Percentiles rank a stretch among this genome's conserved stretches.
Conservation (phyloP, 208 protist species). For the Acanthamoeba pearcei region DNA sequence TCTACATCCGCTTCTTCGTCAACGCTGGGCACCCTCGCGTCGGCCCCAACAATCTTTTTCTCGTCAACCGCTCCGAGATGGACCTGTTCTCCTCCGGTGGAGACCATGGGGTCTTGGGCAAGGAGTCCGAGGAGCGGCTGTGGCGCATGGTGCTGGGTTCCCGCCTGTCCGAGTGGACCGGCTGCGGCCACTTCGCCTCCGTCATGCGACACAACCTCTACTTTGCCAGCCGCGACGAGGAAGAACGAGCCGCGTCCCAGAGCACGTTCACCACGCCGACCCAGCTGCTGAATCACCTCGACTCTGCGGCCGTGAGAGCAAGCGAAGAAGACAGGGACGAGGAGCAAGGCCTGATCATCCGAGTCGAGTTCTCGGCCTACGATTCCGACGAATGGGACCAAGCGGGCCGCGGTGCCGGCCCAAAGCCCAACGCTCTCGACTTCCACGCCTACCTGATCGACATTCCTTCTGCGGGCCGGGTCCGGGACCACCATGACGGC, state of each 20-base stretch:
- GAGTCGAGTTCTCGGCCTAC: conserved; percentile 16
- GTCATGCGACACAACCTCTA: not conserved
- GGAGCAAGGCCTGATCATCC: not conserved
- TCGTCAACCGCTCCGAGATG: not conserved
- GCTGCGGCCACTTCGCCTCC: not conserved
- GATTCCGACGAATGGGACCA: not conserved
- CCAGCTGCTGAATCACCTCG: not conserved
- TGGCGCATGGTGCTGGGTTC: not conserved
- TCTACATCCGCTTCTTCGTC: conserved; percentile 22
- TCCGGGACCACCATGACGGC: not conserved
- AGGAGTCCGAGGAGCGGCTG: not conserved
- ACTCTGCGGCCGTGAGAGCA: not conserved
- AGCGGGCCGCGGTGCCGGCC: not conserved
- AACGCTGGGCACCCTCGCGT: not conserved
- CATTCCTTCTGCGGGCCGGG: not conserved
- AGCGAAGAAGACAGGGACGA: not conserved
- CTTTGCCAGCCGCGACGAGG: not conserved
- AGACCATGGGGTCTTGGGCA: not conserved
- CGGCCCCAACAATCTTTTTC: not conserved
- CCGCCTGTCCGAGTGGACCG: not conserved
- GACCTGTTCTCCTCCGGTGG: not conserved
- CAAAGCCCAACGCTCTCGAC: not conserved
- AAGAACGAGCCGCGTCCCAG: not conserved
- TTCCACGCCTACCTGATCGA: not conserved
- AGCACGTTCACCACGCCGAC: not conserved